Evolutionary conservation across 2,329 filamentous ascomycete species (phyloP), one percentile per base, ranked within the genome.

Genomic region (Coniochaeta sp.): DNA sequence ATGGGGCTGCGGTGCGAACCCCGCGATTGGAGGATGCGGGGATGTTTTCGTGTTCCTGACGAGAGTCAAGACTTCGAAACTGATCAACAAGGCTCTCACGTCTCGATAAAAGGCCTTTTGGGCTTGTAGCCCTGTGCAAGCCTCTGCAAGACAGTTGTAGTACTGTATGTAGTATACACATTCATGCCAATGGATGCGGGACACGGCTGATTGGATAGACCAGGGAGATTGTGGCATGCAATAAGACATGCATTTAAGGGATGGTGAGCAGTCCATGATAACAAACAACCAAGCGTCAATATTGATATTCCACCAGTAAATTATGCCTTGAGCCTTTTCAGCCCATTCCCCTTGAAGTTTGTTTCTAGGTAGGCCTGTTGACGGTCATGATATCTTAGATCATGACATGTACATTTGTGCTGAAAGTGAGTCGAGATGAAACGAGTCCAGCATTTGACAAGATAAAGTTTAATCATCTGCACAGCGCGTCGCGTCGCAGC

Each of bases 391-490:
- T n/a, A n/a, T n/a, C n/a, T n/a, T n/a, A n/a, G n/a, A n/a, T n/a
- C n/a, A n/a, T n/a, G n/a, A n/a, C n/a, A n/a, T n/a, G n/a, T n/a
- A n/a, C n/a, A n/a, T n/a, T n/a, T n/a, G n/a, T n/a, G n/a, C n/a
- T n/a, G n/a, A n/a, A n/a, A n/a, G n/a, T n/a, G n/a, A n/a, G n/a
- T n/a, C n/a, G n/a, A n/a, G n/a, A n/a, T 26, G 18, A 42, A 22
- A 22, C 38, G 22, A 22, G 12, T 16, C n/a, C n/a, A n/a, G 31
- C 31, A n/a, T n/a, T 12, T 10, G 20, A 40, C 35, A 20, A 42
- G 38, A 42, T 26, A 42, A n/a, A 42, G 38, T 42, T 42, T 42
- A 42, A 42, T 42, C 38, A 42, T 42, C 18, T 42, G 38, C 38
- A 26, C 10, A 10, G 13, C 38, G 38, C 38, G 38, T 42, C 38